Evolutionary conservation across 768 basidiomycete species (phyloP).

Genomic region (Lentinula sp.): DNA sequence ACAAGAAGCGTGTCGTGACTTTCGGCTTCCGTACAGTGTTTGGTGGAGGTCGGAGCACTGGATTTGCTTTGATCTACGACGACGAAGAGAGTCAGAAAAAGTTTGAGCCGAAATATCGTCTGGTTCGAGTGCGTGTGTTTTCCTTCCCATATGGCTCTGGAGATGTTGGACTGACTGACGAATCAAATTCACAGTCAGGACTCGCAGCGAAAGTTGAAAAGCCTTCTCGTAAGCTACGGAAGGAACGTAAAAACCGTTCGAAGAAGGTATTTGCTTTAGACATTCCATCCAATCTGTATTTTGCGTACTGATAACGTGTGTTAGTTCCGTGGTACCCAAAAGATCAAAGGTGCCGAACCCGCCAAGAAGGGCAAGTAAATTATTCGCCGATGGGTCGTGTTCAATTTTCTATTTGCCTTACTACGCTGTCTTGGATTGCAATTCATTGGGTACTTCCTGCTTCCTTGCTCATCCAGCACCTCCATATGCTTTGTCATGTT

Average conservation of each 20-base stretch:
- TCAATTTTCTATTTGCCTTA: background rate
- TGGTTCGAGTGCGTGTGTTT: slow-evolving; percentile 74
- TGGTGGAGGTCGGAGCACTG: slow-evolving; percentile 96
- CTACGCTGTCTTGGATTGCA: slow-evolving; percentile 2
- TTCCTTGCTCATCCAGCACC: background rate
- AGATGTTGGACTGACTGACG: slow-evolving; percentile 1
- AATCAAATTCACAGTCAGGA: slow-evolving; percentile 44
- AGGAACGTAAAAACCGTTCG: slow-evolving; percentile 98
- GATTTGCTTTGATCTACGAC: slow-evolving; percentile 97
- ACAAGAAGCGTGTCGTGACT: slow-evolving; percentile 84
- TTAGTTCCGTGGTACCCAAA: slow-evolving; percentile 93
- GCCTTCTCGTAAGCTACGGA: slow-evolving; percentile 94
- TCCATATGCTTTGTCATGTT: slow-evolving; percentile 1
- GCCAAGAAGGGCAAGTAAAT: slow-evolving; percentile 88
- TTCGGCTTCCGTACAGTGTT: slow-evolving; percentile 95
- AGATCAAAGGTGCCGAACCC: slow-evolving; percentile 87
- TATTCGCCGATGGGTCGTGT: slow-evolving; percentile 14
- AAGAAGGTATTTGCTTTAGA: slow-evolving; percentile 74
- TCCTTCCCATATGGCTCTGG: background rate
- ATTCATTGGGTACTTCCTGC: background rate
- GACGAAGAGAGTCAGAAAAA: slow-evolving; percentile 91
- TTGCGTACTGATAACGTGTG: slow-evolving; percentile 13
- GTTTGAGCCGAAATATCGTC: slow-evolving; percentile 94
- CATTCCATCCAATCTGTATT: background rate
- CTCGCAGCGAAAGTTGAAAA: slow-evolving; percentile 75